Percentiles rank a stretch among this genome's conserved stretches.
phyloP scores from a whole-genome alignment of 108 stramenopile genomes.

The Stephanodiscus triporus region DNA sequence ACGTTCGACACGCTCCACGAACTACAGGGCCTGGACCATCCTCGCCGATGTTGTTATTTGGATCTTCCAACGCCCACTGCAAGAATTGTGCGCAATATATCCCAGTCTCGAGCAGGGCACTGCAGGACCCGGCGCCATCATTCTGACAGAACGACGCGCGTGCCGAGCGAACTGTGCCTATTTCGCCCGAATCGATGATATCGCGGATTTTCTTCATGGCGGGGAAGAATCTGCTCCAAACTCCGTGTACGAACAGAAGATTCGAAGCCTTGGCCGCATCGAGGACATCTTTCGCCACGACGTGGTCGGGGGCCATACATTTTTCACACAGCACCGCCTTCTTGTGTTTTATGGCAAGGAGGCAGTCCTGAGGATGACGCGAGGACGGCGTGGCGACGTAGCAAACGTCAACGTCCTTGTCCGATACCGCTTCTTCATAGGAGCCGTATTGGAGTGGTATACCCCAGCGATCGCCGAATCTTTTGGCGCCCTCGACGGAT shows the following conservation, averaged over 20 bases:
- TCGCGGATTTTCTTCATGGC: slow-evolving; percentile 53
- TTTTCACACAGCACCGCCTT: slow-evolving; percentile 58
- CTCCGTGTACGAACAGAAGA: slow-evolving; percentile 50
- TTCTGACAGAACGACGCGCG: slow-evolving; percentile 58
- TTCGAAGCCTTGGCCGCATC: slow-evolving; percentile 32
- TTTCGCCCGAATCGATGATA: slow-evolving; percentile 46
- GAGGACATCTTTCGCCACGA: slow-evolving; percentile 30
- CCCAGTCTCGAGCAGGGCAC: slow-evolving; percentile 55
- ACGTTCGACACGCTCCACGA: slow-evolving; percentile 39
- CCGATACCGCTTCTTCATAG: slow-evolving; percentile 46
- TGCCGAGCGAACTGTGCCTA: slow-evolving; percentile 48
- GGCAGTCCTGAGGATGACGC: slow-evolving; percentile 52
- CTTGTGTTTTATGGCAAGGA: slow-evolving; percentile 37
- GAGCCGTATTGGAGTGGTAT: slow-evolving; percentile 40
- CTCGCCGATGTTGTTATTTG: neutral
- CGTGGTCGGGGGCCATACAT: slow-evolving; percentile 49
- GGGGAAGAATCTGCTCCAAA: slow-evolving; percentile 61
- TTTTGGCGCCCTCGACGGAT: slow-evolving; percentile 16
- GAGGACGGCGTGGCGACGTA: slow-evolving; percentile 59
- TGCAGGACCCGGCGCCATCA: slow-evolving; percentile 54
- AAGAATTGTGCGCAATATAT: slow-evolving; percentile 66
- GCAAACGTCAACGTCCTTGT: slow-evolving; percentile 47
- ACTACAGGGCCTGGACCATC: slow-evolving; percentile 34
- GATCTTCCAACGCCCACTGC: slow-evolving; percentile 50
- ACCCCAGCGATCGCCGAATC: slow-evolving; percentile 42